Conservation (phyloP, 2,329 filamentous ascomycete genomes). For the Cladophialophora bantiana region DNA sequence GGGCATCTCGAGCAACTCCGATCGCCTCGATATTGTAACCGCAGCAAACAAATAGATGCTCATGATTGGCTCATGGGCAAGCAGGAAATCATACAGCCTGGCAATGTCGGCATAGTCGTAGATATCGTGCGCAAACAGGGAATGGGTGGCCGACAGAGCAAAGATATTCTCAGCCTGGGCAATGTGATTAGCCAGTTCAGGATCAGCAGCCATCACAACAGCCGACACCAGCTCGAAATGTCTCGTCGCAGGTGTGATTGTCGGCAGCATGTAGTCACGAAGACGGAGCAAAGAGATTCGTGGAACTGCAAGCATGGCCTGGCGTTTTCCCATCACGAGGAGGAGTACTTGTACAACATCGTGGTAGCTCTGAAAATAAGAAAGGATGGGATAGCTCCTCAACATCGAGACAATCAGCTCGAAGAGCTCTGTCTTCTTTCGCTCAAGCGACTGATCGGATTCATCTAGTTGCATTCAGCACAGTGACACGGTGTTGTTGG, state of each 20-base stretch:
- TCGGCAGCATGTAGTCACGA: constrained; percentile 96
- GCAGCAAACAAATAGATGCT: constrained; percentile 90
- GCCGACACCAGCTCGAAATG: constrained; percentile 89
- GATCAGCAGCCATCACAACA: constrained; percentile 76
- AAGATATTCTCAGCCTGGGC: constrained; percentile 84
- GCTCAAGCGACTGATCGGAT: constrained; percentile 71
- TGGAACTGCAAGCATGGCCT: constrained; percentile 70
- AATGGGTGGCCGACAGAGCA: constrained; percentile 89
- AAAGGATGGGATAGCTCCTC: constrained; percentile 79
- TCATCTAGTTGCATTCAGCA: constrained; percentile 59
- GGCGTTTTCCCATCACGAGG: constrained; percentile 74
- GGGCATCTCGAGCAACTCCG: constrained; percentile 85
- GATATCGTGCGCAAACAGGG: constrained; percentile 96
- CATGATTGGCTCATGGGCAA: constrained; percentile 86
- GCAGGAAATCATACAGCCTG: constrained; percentile 87
- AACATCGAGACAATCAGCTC: constrained; percentile 81
- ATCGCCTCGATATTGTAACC: constrained; percentile 79
- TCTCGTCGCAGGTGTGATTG: constrained; percentile 76
- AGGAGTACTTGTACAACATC: constrained; percentile 97
- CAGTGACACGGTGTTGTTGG: constrained; percentile 38
- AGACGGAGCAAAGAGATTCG: constrained; percentile 90
- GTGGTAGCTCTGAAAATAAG: constrained; percentile 98
- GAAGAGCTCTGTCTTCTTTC: constrained; percentile 77
- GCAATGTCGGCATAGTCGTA: constrained; percentile 87
- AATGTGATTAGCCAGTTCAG: constrained; percentile 75